Evolutionary conservation across 1,284 basidiomycete species (phyloP).

Genomic region (Retiboletus flavoniger): DNA sequence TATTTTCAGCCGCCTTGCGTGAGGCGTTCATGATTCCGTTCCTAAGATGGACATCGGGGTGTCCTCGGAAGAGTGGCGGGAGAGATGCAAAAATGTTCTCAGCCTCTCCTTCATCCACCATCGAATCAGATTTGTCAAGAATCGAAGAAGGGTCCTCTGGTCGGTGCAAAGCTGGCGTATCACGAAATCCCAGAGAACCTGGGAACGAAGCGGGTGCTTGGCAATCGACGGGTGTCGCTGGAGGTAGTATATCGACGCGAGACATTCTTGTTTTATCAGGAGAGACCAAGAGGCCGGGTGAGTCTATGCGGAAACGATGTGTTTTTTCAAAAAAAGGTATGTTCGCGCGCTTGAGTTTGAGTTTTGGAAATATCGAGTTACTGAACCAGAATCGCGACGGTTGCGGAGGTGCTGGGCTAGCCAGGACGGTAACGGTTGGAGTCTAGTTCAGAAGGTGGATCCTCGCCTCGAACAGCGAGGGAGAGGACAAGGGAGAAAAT

Average conservation of each 20-base stretch:
- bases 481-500: slow-evolving; percentile 15
- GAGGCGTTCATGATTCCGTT: slow-evolving; percentile 69
- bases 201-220: slow-evolving; percentile 27
- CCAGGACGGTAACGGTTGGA: slow-evolving; percentile 54
- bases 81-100: slow-evolving; percentile 56
- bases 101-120: slow-evolving; percentile 29
- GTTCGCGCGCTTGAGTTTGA: slow-evolving; percentile 25
- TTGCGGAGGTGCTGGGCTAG: slow-evolving; percentile 59
- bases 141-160: slow-evolving; percentile 28
- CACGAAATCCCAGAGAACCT: slow-evolving; percentile 34
- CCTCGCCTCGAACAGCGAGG: slow-evolving; percentile 66
- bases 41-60: slow-evolving; percentile 69
- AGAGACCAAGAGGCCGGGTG: slow-evolving; percentile 24
- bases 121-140: slow-evolving; percentile 31
- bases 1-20: slow-evolving; percentile 48
- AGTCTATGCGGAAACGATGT: slow-evolving; percentile 28
- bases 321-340: slow-evolving; percentile 23
- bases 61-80: slow-evolving; percentile 65
- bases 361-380: slow-evolving; percentile 44
- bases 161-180: slow-evolving; percentile 32
- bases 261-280: slow-evolving; percentile 48
- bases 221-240: slow-evolving; percentile 46
- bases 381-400: slow-evolving; percentile 74
- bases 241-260: slow-evolving; percentile 54
- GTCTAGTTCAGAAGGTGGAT: slow-evolving; percentile 49